Percentiles rank a stretch among this genome's conserved stretches.
Evolutionary conservation across 257 asterid species (phyloP).

Genomic region (Nicotiana sylvestris): DNA sequence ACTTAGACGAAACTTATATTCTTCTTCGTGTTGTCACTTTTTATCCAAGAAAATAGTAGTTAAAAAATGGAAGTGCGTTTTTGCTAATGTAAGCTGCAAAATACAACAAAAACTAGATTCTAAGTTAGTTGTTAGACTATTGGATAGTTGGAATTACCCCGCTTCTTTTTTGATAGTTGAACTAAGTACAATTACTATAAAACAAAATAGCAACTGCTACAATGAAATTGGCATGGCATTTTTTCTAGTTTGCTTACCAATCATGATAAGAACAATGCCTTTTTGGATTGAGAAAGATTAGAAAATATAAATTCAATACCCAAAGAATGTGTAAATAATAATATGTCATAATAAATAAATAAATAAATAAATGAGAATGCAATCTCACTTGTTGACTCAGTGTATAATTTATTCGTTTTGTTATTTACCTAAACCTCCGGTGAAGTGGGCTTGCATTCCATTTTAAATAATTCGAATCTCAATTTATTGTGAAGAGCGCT

Average conservation of each 20-base stretch:
- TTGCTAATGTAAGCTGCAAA: constrained; percentile 37
- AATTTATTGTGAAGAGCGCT: too few species aligned
- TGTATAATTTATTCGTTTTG: neutral
- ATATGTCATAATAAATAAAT: neutral
- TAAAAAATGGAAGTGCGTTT: constrained; percentile 19
- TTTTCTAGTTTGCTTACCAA: neutral
- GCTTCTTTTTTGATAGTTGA: constrained; percentile 27
- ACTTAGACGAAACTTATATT: neutral
- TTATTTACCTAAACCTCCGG: neutral
- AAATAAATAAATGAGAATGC: constrained; percentile 1
- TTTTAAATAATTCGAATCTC: too few species aligned
- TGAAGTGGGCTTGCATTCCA: too few species aligned
- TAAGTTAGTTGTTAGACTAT: constrained; percentile 22
- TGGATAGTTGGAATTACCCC: constrained; percentile 11
- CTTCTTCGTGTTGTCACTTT: neutral
- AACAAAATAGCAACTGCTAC: constrained; percentile 67
- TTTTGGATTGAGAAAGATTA: neutral
- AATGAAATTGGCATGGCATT: neutral
- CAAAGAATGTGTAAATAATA: neutral
- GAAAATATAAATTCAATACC: neutral
- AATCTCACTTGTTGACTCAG: neutral
- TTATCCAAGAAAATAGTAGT: constrained; percentile 49
- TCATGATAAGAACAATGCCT: neutral
- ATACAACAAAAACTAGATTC: constrained; percentile 9
- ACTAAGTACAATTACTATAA: constrained; percentile 41